Conservation (phyloP, 192 early-diverging fungal genomes). For the Backusella mclennaniae region DNA sequence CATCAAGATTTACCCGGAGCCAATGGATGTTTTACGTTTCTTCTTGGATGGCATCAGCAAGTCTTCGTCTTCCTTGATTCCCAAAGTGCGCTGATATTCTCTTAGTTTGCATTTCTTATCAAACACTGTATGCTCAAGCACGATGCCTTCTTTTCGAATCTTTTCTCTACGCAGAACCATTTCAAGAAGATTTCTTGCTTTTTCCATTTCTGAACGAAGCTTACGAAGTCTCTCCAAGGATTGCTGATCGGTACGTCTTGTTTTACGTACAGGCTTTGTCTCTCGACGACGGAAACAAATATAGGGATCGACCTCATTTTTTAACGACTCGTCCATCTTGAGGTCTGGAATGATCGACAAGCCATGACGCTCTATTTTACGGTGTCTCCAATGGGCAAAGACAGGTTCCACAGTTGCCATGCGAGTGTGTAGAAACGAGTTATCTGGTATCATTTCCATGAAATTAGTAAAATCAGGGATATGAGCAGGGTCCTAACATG, state of each 20-base stretch:
- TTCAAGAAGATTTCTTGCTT: conserved; percentile 65
- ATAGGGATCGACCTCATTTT: conserved; percentile 74
- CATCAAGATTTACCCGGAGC: conserved; percentile 24
- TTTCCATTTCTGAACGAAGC: conserved; percentile 66
- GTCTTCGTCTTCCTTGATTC: conserved; percentile 36
- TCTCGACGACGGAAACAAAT: conserved; percentile 88
- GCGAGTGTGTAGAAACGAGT: background rate
- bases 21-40: conserved; percentile 39
- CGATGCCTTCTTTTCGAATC: conserved; percentile 58
- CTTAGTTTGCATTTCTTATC: conserved; percentile 29
- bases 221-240: conserved; percentile 71
- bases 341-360: conserved; percentile 29
- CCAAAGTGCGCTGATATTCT: conserved; percentile 29
- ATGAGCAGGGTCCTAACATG: conserved; percentile 30
- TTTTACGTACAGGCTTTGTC: conserved; percentile 72
- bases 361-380: conserved; percentile 20
- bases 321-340: conserved; percentile 53
- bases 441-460: conserved; percentile 15
- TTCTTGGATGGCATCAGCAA: conserved; percentile 20
- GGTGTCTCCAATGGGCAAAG: conserved; percentile 31
- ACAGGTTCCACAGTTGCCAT: conserved; percentile 1
- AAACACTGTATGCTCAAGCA: conserved; percentile 53
- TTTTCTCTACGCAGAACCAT: conserved; percentile 69
- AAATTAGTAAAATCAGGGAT: conserved; percentile 26
- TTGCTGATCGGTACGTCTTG: conserved; percentile 67